Evolutionary conservation across 2,329 filamentous ascomycete species (phyloP), one percentile per base, ranked within the genome.

Genomic region (Cladophialophora yegresii): DNA sequence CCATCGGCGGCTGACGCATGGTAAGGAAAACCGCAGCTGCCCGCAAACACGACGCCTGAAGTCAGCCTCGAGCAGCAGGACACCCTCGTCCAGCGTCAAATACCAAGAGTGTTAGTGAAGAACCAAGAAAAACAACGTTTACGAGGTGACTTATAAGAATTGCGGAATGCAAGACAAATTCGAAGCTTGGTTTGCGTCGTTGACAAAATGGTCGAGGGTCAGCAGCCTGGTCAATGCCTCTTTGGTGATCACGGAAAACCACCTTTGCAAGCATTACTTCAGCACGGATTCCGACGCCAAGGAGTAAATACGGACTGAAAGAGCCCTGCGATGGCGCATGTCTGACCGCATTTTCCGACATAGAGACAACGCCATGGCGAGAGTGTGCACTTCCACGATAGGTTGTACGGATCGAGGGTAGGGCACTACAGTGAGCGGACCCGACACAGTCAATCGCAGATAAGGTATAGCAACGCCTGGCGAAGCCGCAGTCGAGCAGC

Each of bases 81-180:
- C 23, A 16, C 47, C 23, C 20, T 28, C 10, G 20, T 50, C 16
- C 36, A n/a, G 47, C 9, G 26, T 50, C 47, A 8, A 50, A 13
- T n/a, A 50, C 47, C 47, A 50, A 50, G 47, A 12, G 20, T n/a
- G 13, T 54, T 54, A 33, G 26, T 28, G 51, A 54, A n/a, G 9
- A 9, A 16, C 51, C 28, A 54, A 54, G 28, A 16, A 23, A 30
- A n/a, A n/a, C n/a, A 13, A 12, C 26, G 20, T 54, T 54, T 54
- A 54, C 51, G 51, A 54, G 51, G 51, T 12, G n/a, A 32, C 51
- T 54, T 54, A 54, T 54, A 10, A 28, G 51, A 3, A 20, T 23
- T 54, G 28, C 20, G 51, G 51, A 54, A 28, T 13, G 13, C 28
- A 32, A 30, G 16, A 22, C 51, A 20, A 54, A n/a, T n/a, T 43